Base-by-base conservation (phyloP, 805 yeast species). In the Teunomyces pallodes region DNA sequence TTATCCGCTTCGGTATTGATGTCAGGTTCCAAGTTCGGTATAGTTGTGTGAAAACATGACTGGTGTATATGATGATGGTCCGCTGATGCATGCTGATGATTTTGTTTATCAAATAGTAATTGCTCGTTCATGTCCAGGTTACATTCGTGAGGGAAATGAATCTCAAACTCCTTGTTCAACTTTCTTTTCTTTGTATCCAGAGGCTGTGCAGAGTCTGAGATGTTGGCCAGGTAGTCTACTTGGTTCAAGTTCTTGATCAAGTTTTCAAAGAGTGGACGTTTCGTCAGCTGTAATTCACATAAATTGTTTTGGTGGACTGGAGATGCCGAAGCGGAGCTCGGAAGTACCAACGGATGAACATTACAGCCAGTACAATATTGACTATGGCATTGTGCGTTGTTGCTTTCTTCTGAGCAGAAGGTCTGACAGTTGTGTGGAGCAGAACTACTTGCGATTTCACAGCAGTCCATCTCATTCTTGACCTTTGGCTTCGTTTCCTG, bases 11-110 rank as follows among this genome's bases (percentile, higher is more conserved):
- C 52, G 2, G 38, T 36, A 29, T 20, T 30, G 10, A 39, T 31
- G 4, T 33, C 43, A 17, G 45, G 35, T n/a, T 45, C 54, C 1
- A 47, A 9, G 33, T 65, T 65, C 38, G 57, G 81, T 41, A 59
- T 64, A 39, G 59, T 64, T 26, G 82, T 77, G 60, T 67, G 81
- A 62, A 67, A 78, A 61, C 70, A 75, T 42, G 65, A 76, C 63
- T 72, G 75, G 49, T 72, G 75, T 27, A 67, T 61, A 43, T 64
- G 65, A 51, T 46, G 45, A 47, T 55, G 47, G 29, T 31, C 26
- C 7, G 16, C 13, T 8, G 32, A 12, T 14, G 5, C 35, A 29
- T 14, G 8, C 24, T 28, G 45, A 16, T 24, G 27, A 45, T 16
- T 9, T 20, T 26, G 29, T 33, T 14, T 31, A 5, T 43, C 35